These are phyloP conservation scores for Penicillium sp. DNA, from an alignment of 2,329 filamentous ascomycete species.

Conservation along the genomic window DNA sequence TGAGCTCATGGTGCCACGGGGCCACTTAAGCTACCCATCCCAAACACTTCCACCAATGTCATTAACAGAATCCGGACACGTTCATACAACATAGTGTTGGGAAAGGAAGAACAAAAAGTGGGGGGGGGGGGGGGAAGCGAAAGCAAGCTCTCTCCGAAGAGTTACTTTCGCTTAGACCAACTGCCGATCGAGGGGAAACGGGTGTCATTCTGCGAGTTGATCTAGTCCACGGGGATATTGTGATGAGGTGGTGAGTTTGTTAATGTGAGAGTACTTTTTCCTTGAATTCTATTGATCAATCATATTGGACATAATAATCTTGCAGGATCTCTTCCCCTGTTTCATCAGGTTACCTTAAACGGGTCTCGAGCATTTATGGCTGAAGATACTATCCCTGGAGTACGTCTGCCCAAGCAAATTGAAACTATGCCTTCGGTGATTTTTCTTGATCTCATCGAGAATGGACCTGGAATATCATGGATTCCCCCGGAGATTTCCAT, in stretches of 20 bases:
- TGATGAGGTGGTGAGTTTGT: no score
- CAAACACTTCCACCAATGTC: constrained; percentile 10
- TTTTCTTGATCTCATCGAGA: no score
- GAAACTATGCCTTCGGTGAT: no score
- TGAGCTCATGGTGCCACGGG: constrained; percentile 27
- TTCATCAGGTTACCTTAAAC: not conserved
- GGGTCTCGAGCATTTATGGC: no score
- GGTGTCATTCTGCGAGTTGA: constrained; percentile 2
- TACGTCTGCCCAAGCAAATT: no score
- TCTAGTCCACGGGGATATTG: no score
- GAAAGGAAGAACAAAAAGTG: not conserved
- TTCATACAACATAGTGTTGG: not conserved
- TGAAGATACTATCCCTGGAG: no score
- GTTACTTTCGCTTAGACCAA: constrained; percentile 2
- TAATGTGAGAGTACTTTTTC: not conserved
- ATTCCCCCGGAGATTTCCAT: no score
- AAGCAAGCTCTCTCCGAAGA: not conserved
- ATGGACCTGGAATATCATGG: no score
- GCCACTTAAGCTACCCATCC: constrained; percentile 23
- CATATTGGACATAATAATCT: not conserved
- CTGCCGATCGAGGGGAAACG: not conserved
- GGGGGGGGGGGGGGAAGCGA: not conserved
- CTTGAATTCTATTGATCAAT: no score
- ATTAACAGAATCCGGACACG: not conserved
- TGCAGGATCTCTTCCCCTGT: not conserved